Conservation (phyloP, 2,329 filamentous ascomycete genomes). For the Paecilomyces sp. region DNA sequence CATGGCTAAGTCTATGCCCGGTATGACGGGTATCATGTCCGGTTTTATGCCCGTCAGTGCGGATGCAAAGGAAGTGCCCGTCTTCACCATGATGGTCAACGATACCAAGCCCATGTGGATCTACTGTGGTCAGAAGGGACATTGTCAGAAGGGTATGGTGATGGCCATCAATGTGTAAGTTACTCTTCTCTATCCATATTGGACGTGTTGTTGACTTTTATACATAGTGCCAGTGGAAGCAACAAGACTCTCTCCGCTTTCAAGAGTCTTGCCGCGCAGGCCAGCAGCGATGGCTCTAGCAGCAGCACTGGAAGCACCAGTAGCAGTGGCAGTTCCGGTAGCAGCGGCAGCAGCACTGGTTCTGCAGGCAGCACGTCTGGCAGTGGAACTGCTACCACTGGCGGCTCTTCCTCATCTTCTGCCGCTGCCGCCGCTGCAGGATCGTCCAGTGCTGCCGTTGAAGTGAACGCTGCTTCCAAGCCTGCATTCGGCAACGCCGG, state of each 20-base stretch:
- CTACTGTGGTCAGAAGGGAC: conserved; percentile 66
- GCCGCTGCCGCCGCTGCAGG: neutral
- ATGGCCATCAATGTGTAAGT: conserved; percentile 70
- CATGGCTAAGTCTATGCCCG: conserved; percentile 46
- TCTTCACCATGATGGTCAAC: conserved; percentile 64
- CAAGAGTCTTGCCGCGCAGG: conserved; percentile 2
- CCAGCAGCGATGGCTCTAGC: neutral
- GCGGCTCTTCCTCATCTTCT: neutral
- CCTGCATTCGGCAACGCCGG: conserved; percentile 1
- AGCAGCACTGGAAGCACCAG: neutral
- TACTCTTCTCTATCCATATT: neutral
- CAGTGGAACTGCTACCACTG: neutral
- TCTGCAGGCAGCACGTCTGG: neutral
- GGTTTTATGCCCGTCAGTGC: conserved; percentile 46
- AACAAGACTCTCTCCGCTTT: conserved; percentile 5
- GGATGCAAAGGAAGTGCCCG: conserved; percentile 49
- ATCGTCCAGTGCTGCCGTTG: neutral
- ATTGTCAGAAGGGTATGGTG: conserved; percentile 68
- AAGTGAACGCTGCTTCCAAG: conserved; percentile 1
- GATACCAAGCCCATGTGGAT: conserved; percentile 66
- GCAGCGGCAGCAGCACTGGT: neutral
- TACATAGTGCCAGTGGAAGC: conserved; percentile 1
- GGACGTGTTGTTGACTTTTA: neutral
- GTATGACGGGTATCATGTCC: conserved; percentile 53
- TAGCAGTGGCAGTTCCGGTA: neutral